Percentiles rank a stretch among this genome's conserved stretches.
Conservation (phyloP, 2,329 filamentous ascomycete genomes). For the Neonectria hederae region DNA sequence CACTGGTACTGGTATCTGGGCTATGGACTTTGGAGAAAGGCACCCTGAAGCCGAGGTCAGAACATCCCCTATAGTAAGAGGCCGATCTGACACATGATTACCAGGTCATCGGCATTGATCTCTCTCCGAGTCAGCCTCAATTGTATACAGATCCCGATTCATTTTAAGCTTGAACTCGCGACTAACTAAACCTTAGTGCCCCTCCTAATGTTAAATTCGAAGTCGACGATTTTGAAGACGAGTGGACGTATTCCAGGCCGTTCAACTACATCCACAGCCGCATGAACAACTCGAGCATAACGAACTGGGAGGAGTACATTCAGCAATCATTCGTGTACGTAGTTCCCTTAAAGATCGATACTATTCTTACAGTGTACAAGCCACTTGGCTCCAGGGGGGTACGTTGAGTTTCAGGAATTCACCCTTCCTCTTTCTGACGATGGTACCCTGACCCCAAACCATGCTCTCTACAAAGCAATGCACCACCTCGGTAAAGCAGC, state of each 20-base stretch:
- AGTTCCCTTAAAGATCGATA: accelerated
- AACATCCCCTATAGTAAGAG: background rate
- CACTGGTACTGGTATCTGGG: constrained; percentile 22
- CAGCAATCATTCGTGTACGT: constrained; percentile 9
- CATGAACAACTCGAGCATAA: constrained; percentile 14
- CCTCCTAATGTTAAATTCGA: constrained; percentile 18
- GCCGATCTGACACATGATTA: background rate
- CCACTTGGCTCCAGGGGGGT: constrained; percentile 15
- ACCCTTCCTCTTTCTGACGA: constrained; percentile 12
- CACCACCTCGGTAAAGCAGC: constrained; percentile 12
- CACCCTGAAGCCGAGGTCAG: constrained; percentile 20
- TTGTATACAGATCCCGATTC: background rate
- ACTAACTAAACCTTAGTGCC: constrained; percentile 4
- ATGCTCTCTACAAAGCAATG: constrained; percentile 3
- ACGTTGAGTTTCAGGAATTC: constrained; percentile 21
- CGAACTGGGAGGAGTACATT: constrained; percentile 13
- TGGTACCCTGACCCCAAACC: constrained; percentile 1
- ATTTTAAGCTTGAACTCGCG: background rate
- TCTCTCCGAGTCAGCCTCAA: constrained; percentile 15
- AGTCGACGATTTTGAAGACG: constrained; percentile 19
- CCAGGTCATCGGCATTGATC: constrained; percentile 19
- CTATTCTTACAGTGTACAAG: background rate
- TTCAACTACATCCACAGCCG: constrained; percentile 23
- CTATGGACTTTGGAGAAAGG: constrained; percentile 17
- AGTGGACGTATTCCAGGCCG: constrained; percentile 11